These are phyloP conservation scores for Glutinoglossum americanum DNA, from an alignment of 495 filamentous ascomycete genomes.

Conservation along the genomic window DNA sequence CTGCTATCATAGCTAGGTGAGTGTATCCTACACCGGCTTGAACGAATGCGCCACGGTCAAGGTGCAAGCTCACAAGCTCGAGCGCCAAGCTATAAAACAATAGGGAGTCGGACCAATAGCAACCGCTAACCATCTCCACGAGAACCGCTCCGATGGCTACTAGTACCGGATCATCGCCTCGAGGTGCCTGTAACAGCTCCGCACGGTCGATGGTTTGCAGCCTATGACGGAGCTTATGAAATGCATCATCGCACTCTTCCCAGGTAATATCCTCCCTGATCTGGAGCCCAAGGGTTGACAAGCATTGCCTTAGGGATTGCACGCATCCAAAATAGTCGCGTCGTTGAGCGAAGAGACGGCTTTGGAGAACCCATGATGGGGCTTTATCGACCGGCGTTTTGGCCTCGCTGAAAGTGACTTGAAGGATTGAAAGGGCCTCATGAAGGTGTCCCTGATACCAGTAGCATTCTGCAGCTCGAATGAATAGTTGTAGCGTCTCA, in stretches of 20 bases:
- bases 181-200: conserved; percentile 27
- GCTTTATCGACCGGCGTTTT: conserved; percentile 52
- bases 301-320: conserved; percentile 39
- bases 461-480: conserved; percentile 52
- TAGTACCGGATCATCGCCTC: conserved; percentile 29
- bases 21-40: conserved; percentile 59
- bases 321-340: conserved; percentile 51
- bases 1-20: conserved; percentile 49
- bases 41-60: conserved; percentile 41
- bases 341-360: conserved; percentile 48
- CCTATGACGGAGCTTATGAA: conserved; percentile 33
- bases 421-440: conserved; percentile 40
- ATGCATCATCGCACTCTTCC: conserved; percentile 54
- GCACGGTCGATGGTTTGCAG: conserved; percentile 38
- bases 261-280: conserved; percentile 43
- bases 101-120: conserved; percentile 58
- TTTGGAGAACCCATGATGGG: conserved; percentile 54
- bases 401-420: conserved; percentile 40
- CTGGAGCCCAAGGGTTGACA: conserved; percentile 41
- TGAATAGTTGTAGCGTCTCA: conserved; percentile 22
- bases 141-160: conserved; percentile 52
- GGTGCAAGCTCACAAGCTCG: conserved; percentile 45
- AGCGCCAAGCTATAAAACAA: conserved; percentile 59
- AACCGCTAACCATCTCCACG: conserved; percentile 54
- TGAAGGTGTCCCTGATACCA: conserved; percentile 48